A percentile compares a stretch with the other conserved stretches of the same genome.
Evolutionary conservation across 2,329 filamentous ascomycete genomes (phyloP).

Genomic region (Albifimbria verrucaria): DNA sequence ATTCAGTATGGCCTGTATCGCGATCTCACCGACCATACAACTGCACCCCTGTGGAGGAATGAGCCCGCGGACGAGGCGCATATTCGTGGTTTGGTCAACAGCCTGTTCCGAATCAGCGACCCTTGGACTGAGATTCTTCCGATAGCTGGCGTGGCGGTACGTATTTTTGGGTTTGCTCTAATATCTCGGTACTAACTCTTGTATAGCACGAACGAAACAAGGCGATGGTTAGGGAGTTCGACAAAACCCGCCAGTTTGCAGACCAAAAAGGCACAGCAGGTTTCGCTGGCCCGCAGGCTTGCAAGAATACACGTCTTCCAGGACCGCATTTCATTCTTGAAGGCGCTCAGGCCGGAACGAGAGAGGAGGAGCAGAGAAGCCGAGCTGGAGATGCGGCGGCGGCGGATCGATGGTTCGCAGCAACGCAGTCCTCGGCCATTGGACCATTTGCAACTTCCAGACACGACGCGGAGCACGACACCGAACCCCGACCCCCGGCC

Average conservation of each 20-base stretch:
- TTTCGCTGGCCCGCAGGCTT: background rate
- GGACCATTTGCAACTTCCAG: background rate
- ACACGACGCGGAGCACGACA: constrained; percentile 11
- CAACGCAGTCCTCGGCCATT: constrained; percentile 4
- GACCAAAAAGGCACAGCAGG: constrained; percentile 12
- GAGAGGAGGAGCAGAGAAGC: constrained; percentile 16
- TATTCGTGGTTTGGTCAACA: constrained; percentile 28
- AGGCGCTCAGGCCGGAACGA: constrained; percentile 14
- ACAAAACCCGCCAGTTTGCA: constrained; percentile 23
- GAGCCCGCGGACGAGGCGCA: constrained; percentile 27
- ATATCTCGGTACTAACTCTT: constrained; percentile 7
- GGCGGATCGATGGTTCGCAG: constrained; percentile 16
- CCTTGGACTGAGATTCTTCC: constrained; percentile 27
- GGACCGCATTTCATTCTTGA: constrained; percentile 24
- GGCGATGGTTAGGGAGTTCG: constrained; percentile 26
- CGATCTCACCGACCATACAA: constrained; percentile 30
- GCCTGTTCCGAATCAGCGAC: constrained; percentile 29
- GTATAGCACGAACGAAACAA: constrained; percentile 24
- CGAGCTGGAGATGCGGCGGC: constrained; percentile 14
- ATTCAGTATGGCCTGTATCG: constrained; percentile 31
- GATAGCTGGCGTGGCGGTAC: background rate
- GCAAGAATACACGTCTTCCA: constrained; percentile 12
- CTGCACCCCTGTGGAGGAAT: constrained; percentile 32
- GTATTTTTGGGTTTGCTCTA: background rate
- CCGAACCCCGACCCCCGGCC: constrained; percentile 18